Base-by-base conservation (phyloP, 768 basidiomycete genomes). In the Cystofilobasidium capitatum region DNA sequence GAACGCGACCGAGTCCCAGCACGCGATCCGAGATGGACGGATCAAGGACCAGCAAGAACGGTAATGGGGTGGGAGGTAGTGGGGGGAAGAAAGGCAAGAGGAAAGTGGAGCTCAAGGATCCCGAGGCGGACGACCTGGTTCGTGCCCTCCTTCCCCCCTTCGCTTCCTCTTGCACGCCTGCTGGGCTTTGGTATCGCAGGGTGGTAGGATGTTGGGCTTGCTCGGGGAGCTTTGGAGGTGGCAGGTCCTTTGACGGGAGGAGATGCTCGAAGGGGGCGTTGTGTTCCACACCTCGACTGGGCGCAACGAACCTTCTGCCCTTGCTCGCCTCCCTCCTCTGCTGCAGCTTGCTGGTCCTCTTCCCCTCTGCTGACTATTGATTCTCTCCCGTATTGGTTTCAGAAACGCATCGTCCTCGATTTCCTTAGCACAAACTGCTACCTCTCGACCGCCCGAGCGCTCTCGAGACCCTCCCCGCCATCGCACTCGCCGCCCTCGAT, bases 401-500 rank as follows among this genome's bases (percentile, higher is more conserved):
- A 68, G 66, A 62, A 55, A 33, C 61, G 55, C 55, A 63, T 91
- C 55, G 85, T 91, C 20, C 79, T 91, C 42, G 85, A 88, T 72
- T 91, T 89, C 73, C 82, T 91, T 1, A 83, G 83, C 64, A 87
- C 90, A 72, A 81, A 83, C 45, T 86, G 86, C 66, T 88, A 85
- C 75, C 82, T 83, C n/a, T 78, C 78, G 44, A 88, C 89, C 0
- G 87, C 88, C 3, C 79, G 80, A 39, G 85, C 84, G 0, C 88
- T 91, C 70, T 80, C 81, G 9, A 78, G 45, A 31, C 66, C 35
- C 42, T 40, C 31, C 14, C 33, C 66, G 20, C 42, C 66, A 42
- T 57, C 57, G 33, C 64, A 29, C 26, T 31, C 57, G 12, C 33
- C 42, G n/a, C 55, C 26, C 42, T 31, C 57, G 37, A 44, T 51